phyloP scores from a whole-genome alignment of 1,284 basidiomycete genomes.

The Peniophora sp. region DNA sequence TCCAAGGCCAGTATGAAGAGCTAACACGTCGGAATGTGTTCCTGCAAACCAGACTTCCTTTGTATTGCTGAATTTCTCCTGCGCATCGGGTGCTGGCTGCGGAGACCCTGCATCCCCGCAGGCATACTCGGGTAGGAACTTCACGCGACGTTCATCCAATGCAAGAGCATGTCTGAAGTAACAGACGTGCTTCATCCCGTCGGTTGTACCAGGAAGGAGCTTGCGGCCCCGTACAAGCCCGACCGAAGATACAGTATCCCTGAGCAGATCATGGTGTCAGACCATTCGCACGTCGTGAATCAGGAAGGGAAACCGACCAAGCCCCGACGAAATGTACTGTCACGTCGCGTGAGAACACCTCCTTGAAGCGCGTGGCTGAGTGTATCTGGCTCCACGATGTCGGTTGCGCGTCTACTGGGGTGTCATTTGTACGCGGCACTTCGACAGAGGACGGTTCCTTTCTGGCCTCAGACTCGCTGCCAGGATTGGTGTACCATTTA shows the following conservation, averaged over 20 bases:
- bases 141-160: constrained; percentile 18
- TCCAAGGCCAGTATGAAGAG: not conserved
- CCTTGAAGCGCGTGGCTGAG: constrained; percentile 21
- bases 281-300: no score
- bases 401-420: no score
- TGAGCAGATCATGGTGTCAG: constrained; percentile 8
- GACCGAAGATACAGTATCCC: constrained; percentile 36
- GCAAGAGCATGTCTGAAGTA: constrained; percentile 23
- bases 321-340: constrained; percentile 33
- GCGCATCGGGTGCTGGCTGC: not conserved
- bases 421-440: not conserved
- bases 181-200: constrained; percentile 19
- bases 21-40: constrained; percentile 8
- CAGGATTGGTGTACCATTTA: constrained; percentile 21
- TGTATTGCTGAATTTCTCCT: not conserved
- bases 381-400: not conserved
- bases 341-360: constrained; percentile 24
- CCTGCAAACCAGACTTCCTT: constrained; percentile 12
- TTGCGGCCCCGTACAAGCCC: constrained; percentile 18
- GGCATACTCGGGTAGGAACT: constrained; percentile 16
- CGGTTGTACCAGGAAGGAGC: constrained; percentile 17
- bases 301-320: constrained; percentile 21
- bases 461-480: no score
- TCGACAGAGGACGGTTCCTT: not conserved
- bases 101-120: not conserved